Evolutionary conservation across 2,329 filamentous ascomycete genomes (phyloP), one percentile per base, ranked within the genome.

Genomic region (Calonectria hawksworthii): DNA sequence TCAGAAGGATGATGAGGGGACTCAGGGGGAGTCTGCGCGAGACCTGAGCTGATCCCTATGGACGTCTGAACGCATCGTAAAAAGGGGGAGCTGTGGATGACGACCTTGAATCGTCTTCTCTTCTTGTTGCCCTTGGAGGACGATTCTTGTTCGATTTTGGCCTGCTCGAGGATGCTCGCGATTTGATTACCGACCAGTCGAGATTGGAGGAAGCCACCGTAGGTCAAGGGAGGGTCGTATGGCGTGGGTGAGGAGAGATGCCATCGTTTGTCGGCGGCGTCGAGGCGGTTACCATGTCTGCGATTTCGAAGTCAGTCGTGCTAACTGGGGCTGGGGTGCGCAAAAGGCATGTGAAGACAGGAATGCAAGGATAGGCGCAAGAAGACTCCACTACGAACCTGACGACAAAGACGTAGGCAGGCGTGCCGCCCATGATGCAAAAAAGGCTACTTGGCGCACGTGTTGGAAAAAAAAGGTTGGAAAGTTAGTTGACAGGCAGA

Each of bases 201-300:
- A 69, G 94, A 93, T 85, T 99, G 97, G 18, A 93, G 92, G 94
- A 97, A 98, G 77, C 97, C 97, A 79, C 95, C 95, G 83, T 98
- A 99, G 3, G 96, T 98, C 73, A 99, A 89, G 65, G 97, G 97
- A 78, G 97, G 95, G 79, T 99, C 96, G 88, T 99, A 99, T 2
- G 97, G 97, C 8, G 95, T 96, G 1, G 96, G 94, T 8, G 97
- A 98, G 36, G 94, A 94, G 70, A 98, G 90, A 85, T 98, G 95
- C 97, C 97, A 99, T 84, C 95, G 92, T 84, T 96, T 96, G 89
- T 99, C 96, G 76, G 96, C 96, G 71, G 95, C 95, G 85, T 99
- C 97, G 73, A 99, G 93, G 79, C 97, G 94, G 80, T 96, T 95
- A 82, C 97, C 97, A 85, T 99, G 97, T 86, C 97, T 93, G 74